Evolutionary conservation across 148 eudicot species (phyloP).

Genomic region (Rhododendron mucronatum): DNA sequence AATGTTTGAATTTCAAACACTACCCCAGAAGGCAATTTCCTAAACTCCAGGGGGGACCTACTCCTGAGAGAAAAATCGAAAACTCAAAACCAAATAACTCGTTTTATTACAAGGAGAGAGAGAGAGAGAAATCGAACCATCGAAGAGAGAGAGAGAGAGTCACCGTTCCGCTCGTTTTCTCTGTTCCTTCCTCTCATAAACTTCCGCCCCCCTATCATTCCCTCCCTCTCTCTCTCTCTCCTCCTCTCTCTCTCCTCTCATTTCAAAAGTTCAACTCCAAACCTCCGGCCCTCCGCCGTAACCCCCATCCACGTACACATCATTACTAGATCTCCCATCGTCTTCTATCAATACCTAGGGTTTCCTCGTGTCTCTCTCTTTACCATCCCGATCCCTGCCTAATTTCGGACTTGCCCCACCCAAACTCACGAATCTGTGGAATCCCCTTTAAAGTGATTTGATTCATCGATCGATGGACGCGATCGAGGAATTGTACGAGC

Average conservation of each 20-base stretch:
- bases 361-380: background rate
- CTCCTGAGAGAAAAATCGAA: background rate
- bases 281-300: constrained; percentile 20
- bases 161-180: background rate
- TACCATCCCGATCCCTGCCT: background rate
- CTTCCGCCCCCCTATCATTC: background rate
- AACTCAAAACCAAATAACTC: background rate
- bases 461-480: constrained; percentile 60
- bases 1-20: background rate
- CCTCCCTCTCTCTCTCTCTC: background rate
- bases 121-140: background rate
- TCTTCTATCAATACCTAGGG: constrained; percentile 3
- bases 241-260: background rate
- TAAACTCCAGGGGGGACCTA: background rate
- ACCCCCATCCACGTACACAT: background rate
- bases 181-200: background rate
- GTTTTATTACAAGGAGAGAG: background rate
- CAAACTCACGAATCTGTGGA: background rate
- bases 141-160: background rate
- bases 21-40: background rate
- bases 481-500: constrained; percentile 83
- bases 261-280: constrained; percentile 12
- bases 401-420: constrained; percentile 5
- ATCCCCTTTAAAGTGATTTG: background rate
- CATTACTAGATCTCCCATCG: background rate